These are phyloP conservation scores for Andalucia godoyi DNA, from an alignment of 78 protist genomes.

Conservation along the genomic window DNA sequence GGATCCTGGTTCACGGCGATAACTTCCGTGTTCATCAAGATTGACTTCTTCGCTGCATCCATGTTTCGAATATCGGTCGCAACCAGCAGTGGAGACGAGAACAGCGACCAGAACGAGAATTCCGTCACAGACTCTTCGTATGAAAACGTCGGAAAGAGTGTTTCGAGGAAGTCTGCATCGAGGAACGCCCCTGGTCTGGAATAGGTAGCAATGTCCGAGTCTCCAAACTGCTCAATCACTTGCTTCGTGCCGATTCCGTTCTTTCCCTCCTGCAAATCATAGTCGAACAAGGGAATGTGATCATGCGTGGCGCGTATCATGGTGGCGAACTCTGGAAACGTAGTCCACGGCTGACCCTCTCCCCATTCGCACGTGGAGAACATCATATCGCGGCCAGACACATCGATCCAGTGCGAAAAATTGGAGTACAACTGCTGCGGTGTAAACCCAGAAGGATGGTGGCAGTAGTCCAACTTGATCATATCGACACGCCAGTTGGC, in stretches of 20 bases:
- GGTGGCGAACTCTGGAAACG: not conserved
- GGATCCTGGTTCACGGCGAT: conserved; percentile 25
- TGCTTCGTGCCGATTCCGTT: not conserved
- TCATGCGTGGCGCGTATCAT: not conserved
- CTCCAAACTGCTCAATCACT: conserved; percentile 6
- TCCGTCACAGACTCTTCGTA: conserved; percentile 11
- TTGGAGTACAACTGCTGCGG: not conserved
- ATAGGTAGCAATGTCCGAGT: not conserved
- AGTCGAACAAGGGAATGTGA: not conserved
- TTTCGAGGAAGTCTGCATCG: too few species aligned
- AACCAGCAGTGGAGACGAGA: conserved; percentile 7
- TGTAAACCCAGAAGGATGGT: not conserved
- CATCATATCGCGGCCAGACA: not conserved
- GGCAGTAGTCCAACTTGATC: conserved; percentile 32
- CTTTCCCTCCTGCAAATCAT: not conserved
- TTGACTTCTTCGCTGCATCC: conserved; percentile 5
- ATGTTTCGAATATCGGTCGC: conserved; percentile 14
- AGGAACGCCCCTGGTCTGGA: conserved; percentile 3
- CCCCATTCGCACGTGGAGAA: not conserved
- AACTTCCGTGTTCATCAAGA: conserved; percentile 24
- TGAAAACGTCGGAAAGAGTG: too few species aligned
- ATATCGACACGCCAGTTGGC: conserved; percentile 40
- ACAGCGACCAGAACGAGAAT: conserved; percentile 25
- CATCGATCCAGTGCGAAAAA: not conserved
- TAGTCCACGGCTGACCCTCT: not conserved